These are phyloP conservation scores for Xerocomus spinulosus DNA, from an alignment of 768 basidiomycete genomes.

Conservation along the genomic window DNA sequence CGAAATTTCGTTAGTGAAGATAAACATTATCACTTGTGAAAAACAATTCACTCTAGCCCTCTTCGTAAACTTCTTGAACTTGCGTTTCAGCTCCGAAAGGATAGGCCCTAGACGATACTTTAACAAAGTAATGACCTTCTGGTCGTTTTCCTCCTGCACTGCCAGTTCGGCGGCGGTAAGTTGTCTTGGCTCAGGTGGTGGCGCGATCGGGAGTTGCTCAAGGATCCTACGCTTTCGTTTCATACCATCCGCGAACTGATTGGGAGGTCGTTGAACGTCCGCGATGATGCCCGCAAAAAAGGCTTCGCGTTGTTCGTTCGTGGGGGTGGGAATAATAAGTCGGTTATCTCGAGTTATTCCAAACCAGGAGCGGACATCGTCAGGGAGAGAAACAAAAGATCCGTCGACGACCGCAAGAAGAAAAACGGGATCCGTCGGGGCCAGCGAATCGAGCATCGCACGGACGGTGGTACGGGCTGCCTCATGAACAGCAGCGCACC, in stretches of 20 bases:
- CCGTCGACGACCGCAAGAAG: slow-evolving; percentile 88
- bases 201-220: slow-evolving; percentile 83
- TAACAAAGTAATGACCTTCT: slow-evolving; percentile 69
- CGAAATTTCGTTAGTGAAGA: slow-evolving; percentile 10
- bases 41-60: slow-evolving; percentile 56
- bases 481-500: slow-evolving; percentile 84
- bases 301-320: slow-evolving; percentile 47
- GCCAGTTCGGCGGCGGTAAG: slow-evolving; percentile 81
- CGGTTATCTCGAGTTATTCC: slow-evolving; percentile 73
- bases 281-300: slow-evolving; percentile 77
- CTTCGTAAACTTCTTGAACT: slow-evolving; percentile 88
- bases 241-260: slow-evolving; percentile 84
- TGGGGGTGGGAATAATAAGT: slow-evolving; percentile 56
- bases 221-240: slow-evolving; percentile 78
- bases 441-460: slow-evolving; percentile 86
- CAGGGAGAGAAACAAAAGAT: slow-evolving; percentile 58
- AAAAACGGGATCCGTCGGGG: slow-evolving; percentile 91
- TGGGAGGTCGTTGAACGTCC: slow-evolving; percentile 72
- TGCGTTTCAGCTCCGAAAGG: slow-evolving; percentile 82
- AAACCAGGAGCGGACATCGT: slow-evolving; percentile 90
- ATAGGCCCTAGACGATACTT: slow-evolving; percentile 91
- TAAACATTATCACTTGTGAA: background rate
- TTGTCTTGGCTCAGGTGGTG: slow-evolving; percentile 80
- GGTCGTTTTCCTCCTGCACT: slow-evolving; percentile 77
- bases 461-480: slow-evolving; percentile 80